Percentiles rank a stretch among this genome's conserved stretches.
Evolutionary conservation across 2,329 filamentous ascomycete species (phyloP).

Genomic region (Arthroderma sp.): DNA sequence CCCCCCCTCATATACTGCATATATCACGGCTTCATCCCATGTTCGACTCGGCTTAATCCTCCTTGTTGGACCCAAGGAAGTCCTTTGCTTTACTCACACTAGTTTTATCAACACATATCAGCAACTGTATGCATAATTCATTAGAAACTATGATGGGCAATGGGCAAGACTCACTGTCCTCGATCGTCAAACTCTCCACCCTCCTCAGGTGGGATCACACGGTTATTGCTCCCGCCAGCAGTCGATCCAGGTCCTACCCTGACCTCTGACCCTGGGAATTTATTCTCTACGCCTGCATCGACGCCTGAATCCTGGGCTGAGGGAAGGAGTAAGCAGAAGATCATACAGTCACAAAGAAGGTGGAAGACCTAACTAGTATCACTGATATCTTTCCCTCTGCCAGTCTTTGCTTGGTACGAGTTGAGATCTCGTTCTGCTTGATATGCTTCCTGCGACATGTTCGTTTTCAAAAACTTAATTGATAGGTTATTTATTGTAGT

Average conservation of each 20-base stretch:
- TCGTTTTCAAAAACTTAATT: conserved; percentile 1
- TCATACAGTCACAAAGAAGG: not conserved
- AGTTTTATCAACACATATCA: conserved; percentile 5
- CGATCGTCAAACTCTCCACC: conserved; percentile 30
- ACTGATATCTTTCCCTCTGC: conserved; percentile 29
- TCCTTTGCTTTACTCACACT: conserved; percentile 25
- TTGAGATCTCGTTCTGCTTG: conserved; percentile 33
- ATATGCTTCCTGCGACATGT: conserved; percentile 20
- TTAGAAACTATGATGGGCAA: not conserved
- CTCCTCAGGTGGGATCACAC: conserved; percentile 31
- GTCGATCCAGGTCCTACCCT: conserved; percentile 27
- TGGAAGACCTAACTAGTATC: conserved; percentile 21
- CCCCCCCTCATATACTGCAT: too few relatives aligned
- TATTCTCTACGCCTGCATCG: conserved; percentile 28
- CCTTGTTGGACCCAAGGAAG: not conserved
- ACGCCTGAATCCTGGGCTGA: conserved; percentile 33
- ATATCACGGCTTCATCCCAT: conserved; percentile 22
- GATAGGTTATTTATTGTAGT: not conserved
- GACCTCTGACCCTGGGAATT: conserved; percentile 29
- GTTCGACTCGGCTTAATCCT: not conserved
- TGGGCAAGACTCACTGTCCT: conserved; percentile 23
- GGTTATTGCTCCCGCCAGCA: conserved; percentile 28
- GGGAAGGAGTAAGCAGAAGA: not conserved
- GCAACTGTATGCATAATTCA: not conserved
- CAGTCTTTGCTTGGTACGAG: conserved; percentile 27